Evolutionary conservation across 129 eudicot genomes (phyloP).

Genomic region (Heracleum sosnowskyi): DNA sequence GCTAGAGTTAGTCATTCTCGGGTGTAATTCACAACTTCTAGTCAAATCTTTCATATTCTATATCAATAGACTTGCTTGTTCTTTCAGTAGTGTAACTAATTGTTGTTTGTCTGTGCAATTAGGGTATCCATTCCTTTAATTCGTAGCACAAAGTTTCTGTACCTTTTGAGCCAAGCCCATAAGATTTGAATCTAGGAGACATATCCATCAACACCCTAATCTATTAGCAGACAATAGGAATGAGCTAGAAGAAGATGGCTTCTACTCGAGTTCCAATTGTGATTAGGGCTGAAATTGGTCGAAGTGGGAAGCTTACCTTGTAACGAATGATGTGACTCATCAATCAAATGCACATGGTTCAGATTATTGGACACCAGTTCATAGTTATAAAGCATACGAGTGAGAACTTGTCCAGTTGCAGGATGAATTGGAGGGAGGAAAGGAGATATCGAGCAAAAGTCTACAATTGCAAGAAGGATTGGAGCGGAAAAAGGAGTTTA

Average conservation of each 20-base stretch:
- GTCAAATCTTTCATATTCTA: too few relatives aligned
- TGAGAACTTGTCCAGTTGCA: background rate
- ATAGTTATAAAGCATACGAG: background rate
- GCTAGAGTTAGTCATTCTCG: too few relatives aligned
- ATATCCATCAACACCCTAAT: background rate
- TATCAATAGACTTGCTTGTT: too few relatives aligned
- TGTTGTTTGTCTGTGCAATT: too few relatives aligned
- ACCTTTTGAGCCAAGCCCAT: background rate
- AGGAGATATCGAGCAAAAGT: background rate
- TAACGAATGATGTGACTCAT: background rate
- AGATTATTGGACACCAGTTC: background rate
- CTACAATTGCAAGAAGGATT: background rate
- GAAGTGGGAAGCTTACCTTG: background rate
- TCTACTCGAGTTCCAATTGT: background rate
- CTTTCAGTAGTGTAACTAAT: too few relatives aligned
- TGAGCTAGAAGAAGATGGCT: background rate
- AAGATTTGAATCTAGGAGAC: background rate
- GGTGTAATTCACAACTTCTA: too few relatives aligned
- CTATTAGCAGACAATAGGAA: background rate
- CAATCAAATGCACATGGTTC: background rate
- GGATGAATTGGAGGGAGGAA: background rate
- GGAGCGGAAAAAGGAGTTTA: background rate
- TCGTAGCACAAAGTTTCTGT: too few relatives aligned
- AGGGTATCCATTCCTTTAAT: too few relatives aligned
- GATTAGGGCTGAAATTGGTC: background rate